A percentile compares a stretch with the other conserved stretches of the same genome.
These are phyloP conservation scores for Quambalaria eucalypti DNA, from an alignment of 1,284 basidiomycete species.

Conservation along the genomic window DNA sequence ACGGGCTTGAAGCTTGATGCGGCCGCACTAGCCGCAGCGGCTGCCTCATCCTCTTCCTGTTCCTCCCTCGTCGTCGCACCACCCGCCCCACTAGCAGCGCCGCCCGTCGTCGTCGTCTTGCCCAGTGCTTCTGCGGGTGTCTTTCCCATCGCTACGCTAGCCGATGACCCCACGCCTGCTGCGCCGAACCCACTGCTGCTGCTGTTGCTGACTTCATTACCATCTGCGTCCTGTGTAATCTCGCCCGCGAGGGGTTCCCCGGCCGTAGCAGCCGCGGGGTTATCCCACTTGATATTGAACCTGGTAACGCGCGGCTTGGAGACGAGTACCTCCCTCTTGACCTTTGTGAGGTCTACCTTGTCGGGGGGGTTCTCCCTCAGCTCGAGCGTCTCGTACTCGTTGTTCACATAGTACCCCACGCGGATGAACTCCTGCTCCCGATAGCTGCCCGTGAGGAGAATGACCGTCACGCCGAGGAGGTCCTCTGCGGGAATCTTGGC, in stretches of 20 bases:
- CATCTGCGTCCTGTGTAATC: background rate
- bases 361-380: constrained; percentile 47
- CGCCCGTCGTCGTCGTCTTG: background rate
- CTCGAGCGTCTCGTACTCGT: constrained; percentile 90
- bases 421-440: constrained; percentile 91
- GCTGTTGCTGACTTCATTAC: background rate
- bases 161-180: too few species aligned
- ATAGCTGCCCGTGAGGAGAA: constrained; percentile 82
- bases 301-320: constrained; percentile 89
- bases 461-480: constrained; percentile 77
- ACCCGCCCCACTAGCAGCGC: background rate
- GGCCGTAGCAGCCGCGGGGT: background rate
- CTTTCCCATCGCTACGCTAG: too few species aligned
- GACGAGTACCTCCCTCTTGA: constrained; percentile 75
- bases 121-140: too few species aligned
- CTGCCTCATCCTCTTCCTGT: background rate
- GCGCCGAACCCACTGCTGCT: background rate
- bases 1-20: background rate
- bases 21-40: background rate
- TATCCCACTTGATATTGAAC: constrained; percentile 51
- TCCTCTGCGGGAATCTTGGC: constrained; percentile 71
- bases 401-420: constrained; percentile 98
- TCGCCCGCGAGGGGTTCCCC: background rate
- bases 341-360: constrained; percentile 48
- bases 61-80: background rate